Base-by-base conservation (phyloP, 2,329 filamentous ascomycete genomes). In the Epichloe amarillans region DNA sequence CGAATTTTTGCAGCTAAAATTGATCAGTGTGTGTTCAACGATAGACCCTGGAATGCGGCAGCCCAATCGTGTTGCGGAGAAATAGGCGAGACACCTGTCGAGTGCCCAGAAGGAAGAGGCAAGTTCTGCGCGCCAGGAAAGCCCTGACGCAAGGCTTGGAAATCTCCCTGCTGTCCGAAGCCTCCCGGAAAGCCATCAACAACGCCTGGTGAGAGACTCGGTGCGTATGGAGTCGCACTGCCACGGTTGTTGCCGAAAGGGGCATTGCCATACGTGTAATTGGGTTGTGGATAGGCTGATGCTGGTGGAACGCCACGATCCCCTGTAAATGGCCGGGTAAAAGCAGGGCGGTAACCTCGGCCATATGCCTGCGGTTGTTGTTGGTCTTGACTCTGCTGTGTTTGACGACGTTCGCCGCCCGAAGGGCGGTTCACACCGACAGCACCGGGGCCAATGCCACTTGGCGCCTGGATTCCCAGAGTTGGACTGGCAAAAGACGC, bases 401-500 rank as follows among this genome's bases (percentile, higher is more conserved):
- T 72, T 50, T 72, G 69, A 36, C 76, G 75, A 51, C 77, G 73
- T 40, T 80, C 72, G 15, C 56, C 55, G 5, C 59, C 57, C 2
- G 71, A 60, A 37, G 69, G 71, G 62, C 81, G 70, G 52, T 71
- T 72, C 8, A 76, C 72, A 45, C 75, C 76, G n/a, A 86, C 76
- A 23, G 81, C 80, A 23, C 82, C 83, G 8, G 80, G 80, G 0
- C 80, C 79, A 58, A 85, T 75, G 30, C 79, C 79, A 55, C 80
- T 83, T 1, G 84, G 81, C 2, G 83, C 80, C 63, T 84, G 82
- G 21, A 89, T 72, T 26, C 84, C 84, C 46, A 87, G 73, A 3
- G 81, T 82, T 17, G 86, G 85, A 55, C 83, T 90, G 23, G 86
- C 86, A 66, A 97, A 96, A 0, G 91, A 96, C 5, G 91, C 93